Conservation (phyloP, 1,284 basidiomycete genomes). For the Cryptococcus sp. region DNA sequence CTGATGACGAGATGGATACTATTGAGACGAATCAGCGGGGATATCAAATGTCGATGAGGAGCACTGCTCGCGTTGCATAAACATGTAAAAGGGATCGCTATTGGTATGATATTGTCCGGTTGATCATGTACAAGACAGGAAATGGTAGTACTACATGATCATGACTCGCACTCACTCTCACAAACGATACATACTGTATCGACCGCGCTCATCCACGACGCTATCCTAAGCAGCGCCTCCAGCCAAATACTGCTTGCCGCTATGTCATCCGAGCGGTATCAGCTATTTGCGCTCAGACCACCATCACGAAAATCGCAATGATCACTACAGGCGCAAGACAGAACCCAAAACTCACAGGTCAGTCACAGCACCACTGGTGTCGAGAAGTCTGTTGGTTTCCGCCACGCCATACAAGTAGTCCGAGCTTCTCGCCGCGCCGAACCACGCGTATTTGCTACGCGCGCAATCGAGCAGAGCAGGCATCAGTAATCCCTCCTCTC, state of each 20-base stretch:
- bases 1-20: no score
- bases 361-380: conserved; percentile 30
- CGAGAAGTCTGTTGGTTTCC: conserved; percentile 40
- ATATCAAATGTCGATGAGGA: no score
- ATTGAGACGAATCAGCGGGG: no score
- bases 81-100: no score
- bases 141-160: no score
- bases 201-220: not conserved
- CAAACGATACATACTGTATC: no score
- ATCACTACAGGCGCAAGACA: no score
- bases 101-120: no score
- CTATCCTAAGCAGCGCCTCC: conserved; percentile 19
- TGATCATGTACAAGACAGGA: no score
- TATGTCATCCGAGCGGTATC: conserved; percentile 1
- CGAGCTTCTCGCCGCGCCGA: conserved; percentile 23
- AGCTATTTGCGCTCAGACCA: not conserved
- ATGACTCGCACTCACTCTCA: no score
- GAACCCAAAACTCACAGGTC: conserved; percentile 36
- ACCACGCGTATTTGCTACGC: conserved; percentile 34
- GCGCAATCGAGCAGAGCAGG: not conserved
- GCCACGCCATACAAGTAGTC: conserved; percentile 35
- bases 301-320: no score
- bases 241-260: conserved; percentile 32
- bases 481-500: not conserved
- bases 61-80: no score